Conservation (phyloP, 2,329 filamentous ascomycete species). For the Parascedosporium putredinis region DNA sequence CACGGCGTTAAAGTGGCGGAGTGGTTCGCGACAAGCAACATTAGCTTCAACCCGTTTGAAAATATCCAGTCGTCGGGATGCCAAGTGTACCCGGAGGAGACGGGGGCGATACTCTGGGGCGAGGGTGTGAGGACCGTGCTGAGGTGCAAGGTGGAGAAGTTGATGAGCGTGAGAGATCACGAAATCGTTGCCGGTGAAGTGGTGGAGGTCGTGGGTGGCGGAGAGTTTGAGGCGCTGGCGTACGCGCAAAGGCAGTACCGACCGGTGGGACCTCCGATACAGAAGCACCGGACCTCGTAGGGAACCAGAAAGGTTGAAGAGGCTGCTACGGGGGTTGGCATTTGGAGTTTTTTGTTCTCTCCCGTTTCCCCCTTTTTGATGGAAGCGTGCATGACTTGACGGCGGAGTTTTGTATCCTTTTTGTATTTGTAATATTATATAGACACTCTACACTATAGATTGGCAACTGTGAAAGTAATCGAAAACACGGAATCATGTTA, state of each 20-base stretch:
- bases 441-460: slow-evolving; percentile 2
- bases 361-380: background rate
- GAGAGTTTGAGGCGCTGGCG: slow-evolving; percentile 29
- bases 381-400: background rate
- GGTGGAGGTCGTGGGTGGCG: slow-evolving; percentile 25
- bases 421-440: no score
- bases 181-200: slow-evolving; percentile 43
- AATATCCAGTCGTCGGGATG: slow-evolving; percentile 19
- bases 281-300: slow-evolving; percentile 9
- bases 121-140: slow-evolving; percentile 43
- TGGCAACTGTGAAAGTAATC: background rate
- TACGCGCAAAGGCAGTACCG: slow-evolving; percentile 41
- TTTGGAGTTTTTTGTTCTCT: background rate
- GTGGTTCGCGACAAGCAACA: slow-evolving; percentile 40
- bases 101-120: slow-evolving; percentile 34
- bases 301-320: background rate
- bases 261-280: slow-evolving; percentile 27
- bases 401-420: background rate
- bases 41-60: slow-evolving; percentile 26
- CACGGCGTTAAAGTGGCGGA: slow-evolving; percentile 39
- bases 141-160: slow-evolving; percentile 25
- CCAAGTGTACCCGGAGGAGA: slow-evolving; percentile 12
- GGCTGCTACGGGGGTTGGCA: background rate
- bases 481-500: no score
- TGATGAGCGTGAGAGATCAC: slow-evolving; percentile 40